These are phyloP conservation scores for Triglochin maritima DNA, from an alignment of 106 monocot species.

Conservation along the genomic window DNA sequence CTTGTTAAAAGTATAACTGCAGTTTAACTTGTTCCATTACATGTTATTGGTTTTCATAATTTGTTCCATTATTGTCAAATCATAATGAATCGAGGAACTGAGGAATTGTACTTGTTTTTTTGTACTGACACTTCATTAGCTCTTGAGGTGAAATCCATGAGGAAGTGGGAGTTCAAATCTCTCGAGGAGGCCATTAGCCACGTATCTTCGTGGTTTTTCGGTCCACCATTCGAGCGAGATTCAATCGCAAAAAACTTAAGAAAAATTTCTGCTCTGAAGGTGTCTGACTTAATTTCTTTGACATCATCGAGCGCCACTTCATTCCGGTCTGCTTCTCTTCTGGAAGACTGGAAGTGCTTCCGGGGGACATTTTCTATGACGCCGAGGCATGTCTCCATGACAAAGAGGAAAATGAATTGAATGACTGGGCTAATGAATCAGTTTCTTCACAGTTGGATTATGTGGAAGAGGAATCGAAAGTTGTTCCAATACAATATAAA, in stretches of 20 bases:
- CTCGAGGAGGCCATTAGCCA: conserved; percentile 39
- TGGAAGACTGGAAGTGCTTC: conserved; percentile 9
- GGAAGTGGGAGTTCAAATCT: conserved; percentile 58
- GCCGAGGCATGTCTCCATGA: conserved; percentile 12
- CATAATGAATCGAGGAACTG: too few relatives aligned
- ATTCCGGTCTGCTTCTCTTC: neutral
- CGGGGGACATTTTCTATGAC: conserved; percentile 31
- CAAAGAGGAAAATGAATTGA: neutral
- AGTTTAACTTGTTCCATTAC: too few relatives aligned
- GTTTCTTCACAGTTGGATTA: too few relatives aligned
- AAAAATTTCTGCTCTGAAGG: conserved; percentile 16
- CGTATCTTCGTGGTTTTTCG: conserved; percentile 42
- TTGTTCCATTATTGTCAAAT: too few relatives aligned
- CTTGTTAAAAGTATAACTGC: too few relatives aligned
- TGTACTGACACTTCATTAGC: conserved; percentile 43
- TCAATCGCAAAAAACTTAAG: conserved; percentile 24
- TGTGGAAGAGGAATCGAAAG: conserved; percentile 3
- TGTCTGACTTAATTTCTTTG: conserved; percentile 7
- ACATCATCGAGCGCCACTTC: conserved; percentile 10
- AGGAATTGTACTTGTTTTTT: conserved; percentile 1
- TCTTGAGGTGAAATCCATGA: conserved; percentile 55
- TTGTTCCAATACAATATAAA: conserved; percentile 20
- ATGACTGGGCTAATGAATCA: neutral
- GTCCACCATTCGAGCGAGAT: conserved; percentile 25
- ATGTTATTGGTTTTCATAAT: too few relatives aligned